Conservation (phyloP, 768 basidiomycete species). For the Lyophyllum shimeji region DNA sequence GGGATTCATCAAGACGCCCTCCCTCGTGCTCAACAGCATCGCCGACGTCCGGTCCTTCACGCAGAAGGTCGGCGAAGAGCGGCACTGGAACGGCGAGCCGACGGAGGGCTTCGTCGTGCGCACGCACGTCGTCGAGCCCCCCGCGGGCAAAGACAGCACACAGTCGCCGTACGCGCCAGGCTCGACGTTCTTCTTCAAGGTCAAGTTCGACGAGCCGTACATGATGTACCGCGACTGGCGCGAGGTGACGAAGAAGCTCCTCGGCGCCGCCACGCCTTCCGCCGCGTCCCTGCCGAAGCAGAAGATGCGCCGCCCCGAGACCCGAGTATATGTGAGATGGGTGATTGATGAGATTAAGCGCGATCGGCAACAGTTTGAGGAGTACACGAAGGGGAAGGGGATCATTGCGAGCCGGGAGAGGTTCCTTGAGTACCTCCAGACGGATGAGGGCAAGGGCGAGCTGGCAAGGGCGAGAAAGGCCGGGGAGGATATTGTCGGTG, state of each 20-base stretch:
- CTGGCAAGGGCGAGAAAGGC: conserved; percentile 29
- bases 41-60: conserved; percentile 74
- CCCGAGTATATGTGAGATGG: conserved; percentile 80
- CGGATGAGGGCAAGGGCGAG: conserved; percentile 41
- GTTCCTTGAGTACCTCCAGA: conserved; percentile 70
- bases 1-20: conserved; percentile 85
- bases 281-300: conserved; percentile 50
- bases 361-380: conserved; percentile 58
- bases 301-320: conserved; percentile 78
- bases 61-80: conserved; percentile 58
- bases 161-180: conserved; percentile 71
- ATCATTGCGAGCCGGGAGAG: conserved; percentile 82
- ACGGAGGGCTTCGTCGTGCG: conserved; percentile 97
- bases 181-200: conserved; percentile 96
- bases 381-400: conserved; percentile 70
- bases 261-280: conserved; percentile 34
- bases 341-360: conserved; percentile 70
- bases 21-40: conserved; percentile 57
- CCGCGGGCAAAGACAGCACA: conserved; percentile 21
- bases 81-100: conserved; percentile 79
- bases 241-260: conserved; percentile 83
- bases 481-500: conserved; percentile 31
- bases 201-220: conserved; percentile 99
- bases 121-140: conserved; percentile 54
- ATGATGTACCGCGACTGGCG: conserved; percentile 99